phyloP scores from a whole-genome alignment of 1,284 basidiomycete species.

The Ustilago xerochloae region DNA sequence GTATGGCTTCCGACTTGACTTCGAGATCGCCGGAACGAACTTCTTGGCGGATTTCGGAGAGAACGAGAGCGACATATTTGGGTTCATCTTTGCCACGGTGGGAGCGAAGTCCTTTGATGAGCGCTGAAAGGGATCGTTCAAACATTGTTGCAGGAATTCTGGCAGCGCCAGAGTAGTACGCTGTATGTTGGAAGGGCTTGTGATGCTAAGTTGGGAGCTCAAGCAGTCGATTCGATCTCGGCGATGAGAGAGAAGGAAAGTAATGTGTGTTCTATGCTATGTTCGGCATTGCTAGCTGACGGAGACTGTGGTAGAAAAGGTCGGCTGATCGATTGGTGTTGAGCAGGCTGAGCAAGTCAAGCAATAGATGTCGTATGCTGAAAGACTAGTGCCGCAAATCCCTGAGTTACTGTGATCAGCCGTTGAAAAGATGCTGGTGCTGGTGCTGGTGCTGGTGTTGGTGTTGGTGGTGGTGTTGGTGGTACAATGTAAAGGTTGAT shows the following conservation, averaged over 20 bases:
- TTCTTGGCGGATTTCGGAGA: conserved; percentile 84
- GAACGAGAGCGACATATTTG: conserved; percentile 69
- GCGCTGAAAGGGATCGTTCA: conserved; percentile 63
- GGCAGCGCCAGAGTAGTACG: too few species aligned
- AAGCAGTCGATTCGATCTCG: too few species aligned
- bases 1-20: conserved; percentile 90
- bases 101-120: conserved; percentile 67
- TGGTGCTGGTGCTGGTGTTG: neutral
- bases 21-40: conserved; percentile 95
- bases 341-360: too few species aligned
- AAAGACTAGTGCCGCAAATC: too few species aligned
- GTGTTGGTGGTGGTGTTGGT: neutral
- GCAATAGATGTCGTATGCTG: too few species aligned
- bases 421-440: too few species aligned
- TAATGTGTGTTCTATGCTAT: too few species aligned
- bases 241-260: too few species aligned
- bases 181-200: neutral
- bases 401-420: too few species aligned
- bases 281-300: too few species aligned
- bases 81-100: conserved; percentile 69
- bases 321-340: too few species aligned
- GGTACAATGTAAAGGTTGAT: neutral
- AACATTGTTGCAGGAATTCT: conserved; percentile 50
- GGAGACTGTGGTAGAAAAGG: too few species aligned
- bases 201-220: neutral